Percentiles rank a stretch among this genome's conserved stretches.
These are phyloP conservation scores for Wickerhamiella sorbophila DNA, from an alignment of 805 yeast genomes.

Conservation along the genomic window DNA sequence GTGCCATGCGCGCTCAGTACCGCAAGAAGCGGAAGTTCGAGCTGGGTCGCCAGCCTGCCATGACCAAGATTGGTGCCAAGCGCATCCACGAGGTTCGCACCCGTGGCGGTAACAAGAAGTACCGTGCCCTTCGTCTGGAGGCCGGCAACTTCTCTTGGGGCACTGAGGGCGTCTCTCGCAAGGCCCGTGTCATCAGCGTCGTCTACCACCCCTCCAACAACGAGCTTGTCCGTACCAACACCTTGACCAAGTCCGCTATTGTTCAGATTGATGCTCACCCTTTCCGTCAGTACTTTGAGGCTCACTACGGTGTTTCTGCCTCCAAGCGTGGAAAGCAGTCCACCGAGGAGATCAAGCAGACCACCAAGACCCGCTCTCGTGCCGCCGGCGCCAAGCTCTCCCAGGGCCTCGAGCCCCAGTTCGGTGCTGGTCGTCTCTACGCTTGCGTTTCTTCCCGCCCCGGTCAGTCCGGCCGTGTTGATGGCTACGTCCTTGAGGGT, in stretches of 20 bases:
- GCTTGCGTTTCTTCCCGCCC: conserved; percentile 99
- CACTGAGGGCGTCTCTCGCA: conserved; percentile 95
- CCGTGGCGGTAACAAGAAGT: conserved; percentile 99
- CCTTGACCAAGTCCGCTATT: conserved; percentile 96
- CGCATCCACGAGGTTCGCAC: conserved; percentile 98
- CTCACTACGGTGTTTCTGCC: conserved; percentile 81
- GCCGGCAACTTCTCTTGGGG: conserved; percentile 93
- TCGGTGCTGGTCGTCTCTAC: conserved; percentile 97
- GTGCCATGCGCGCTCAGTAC: conserved; percentile 99
- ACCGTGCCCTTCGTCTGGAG: conserved; percentile 99
- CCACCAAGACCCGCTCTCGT: conserved; percentile 46
- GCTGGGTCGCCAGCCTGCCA: conserved; percentile 98
- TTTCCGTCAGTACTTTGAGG: conserved; percentile 98
- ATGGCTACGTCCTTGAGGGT: conserved; percentile 99
- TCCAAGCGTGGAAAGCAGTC: conserved; percentile 44
- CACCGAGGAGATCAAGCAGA: conserved; percentile 81
- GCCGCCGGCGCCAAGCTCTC: conserved; percentile 73
- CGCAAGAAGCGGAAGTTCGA: conserved; percentile 99
- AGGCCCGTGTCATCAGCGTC: conserved; percentile 97
- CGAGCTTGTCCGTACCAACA: conserved; percentile 99
- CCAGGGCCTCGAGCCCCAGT: conserved; percentile 85
- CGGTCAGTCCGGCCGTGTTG: conserved; percentile 99
- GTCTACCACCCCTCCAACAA: conserved; percentile 99
- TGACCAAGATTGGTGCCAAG: conserved; percentile 98
- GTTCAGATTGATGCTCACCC: conserved; percentile 99